Evolutionary conservation across 345 rosid genomes (phyloP).

Genomic region (Zanthoxylum bungeanum): DNA sequence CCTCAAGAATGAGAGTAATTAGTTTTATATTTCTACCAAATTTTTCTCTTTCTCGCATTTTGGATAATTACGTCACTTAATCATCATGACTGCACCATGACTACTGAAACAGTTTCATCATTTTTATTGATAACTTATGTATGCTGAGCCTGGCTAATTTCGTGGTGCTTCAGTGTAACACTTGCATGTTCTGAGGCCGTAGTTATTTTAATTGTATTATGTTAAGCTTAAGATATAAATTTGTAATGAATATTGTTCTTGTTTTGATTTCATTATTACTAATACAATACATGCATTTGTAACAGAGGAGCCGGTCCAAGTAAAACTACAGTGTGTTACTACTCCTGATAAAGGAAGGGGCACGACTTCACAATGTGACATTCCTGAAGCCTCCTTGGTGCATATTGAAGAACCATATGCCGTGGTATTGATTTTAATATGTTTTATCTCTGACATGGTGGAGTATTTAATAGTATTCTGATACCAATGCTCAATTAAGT

Average conservation of each 20-base stretch:
- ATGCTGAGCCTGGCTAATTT: too few relatives aligned
- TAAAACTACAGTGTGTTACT: conserved; percentile 41
- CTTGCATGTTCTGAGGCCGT: neutral
- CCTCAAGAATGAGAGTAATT: neutral
- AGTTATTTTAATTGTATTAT: conserved; percentile 4
- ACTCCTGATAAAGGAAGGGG: conserved; percentile 75
- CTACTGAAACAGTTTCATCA: neutral
- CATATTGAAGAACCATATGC: conserved; percentile 75
- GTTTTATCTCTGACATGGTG: neutral
- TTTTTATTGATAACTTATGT: neutral
- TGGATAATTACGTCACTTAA: neutral
- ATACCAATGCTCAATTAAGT: neutral
- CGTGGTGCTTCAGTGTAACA: neutral
- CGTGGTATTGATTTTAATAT: conserved; percentile 39
- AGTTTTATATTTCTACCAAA: neutral
- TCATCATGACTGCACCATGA: neutral
- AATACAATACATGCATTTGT: conserved; percentile 18
- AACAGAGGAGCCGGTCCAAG: conserved; percentile 41
- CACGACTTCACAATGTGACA: conserved; percentile 53
- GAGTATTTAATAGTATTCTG: neutral
- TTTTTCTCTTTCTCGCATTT: neutral
- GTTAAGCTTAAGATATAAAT: neutral
- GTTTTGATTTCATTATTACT: neutral
- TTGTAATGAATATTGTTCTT: neutral
- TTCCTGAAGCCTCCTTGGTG: conserved; percentile 66